These are phyloP conservation scores for Cyberlindnera euphorbiae DNA, from an alignment of 805 yeast genomes.

Conservation along the genomic window DNA sequence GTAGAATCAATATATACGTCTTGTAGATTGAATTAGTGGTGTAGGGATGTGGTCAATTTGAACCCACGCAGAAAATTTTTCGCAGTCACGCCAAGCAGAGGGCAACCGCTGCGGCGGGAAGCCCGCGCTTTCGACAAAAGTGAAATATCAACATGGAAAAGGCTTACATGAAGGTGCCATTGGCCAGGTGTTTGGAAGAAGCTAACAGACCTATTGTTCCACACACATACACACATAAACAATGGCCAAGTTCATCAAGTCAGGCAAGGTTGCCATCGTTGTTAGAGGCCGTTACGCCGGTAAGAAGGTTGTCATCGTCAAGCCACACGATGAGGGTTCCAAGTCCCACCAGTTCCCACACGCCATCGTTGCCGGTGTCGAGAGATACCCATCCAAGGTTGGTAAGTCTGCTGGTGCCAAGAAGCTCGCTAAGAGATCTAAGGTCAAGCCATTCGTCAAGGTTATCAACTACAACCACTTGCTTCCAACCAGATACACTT, in stretches of 20 bases:
- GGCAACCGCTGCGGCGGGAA: too few relatives aligned
- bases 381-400: constrained; percentile 96
- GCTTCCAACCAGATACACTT: constrained; percentile 98
- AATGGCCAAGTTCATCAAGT: constrained; percentile 99
- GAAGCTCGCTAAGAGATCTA: constrained; percentile 94
- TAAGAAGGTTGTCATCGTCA: constrained; percentile 98
- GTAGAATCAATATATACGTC: too few relatives aligned
- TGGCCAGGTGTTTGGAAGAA: not conserved
- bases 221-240: constrained; percentile 17
- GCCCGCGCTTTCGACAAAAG: constrained; percentile 23
- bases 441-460: constrained; percentile 98
- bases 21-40: constrained; percentile 1
- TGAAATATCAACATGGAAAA: constrained; percentile 20
- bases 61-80: too few relatives aligned
- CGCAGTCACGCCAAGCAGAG: constrained; percentile 1
- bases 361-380: constrained; percentile 98
- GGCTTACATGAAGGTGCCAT: too few relatives aligned
- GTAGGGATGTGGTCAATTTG: too few relatives aligned
- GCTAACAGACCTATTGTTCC: constrained; percentile 14
- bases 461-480: constrained; percentile 98
- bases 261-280: constrained; percentile 85
- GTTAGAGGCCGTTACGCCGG: constrained; percentile 94
- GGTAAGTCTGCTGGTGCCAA: constrained; percentile 92
- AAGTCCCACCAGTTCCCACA: constrained; percentile 98
- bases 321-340: constrained; percentile 98